Evolutionary conservation across 768 basidiomycete species (phyloP).

Genomic region (Mycena amicta): DNA sequence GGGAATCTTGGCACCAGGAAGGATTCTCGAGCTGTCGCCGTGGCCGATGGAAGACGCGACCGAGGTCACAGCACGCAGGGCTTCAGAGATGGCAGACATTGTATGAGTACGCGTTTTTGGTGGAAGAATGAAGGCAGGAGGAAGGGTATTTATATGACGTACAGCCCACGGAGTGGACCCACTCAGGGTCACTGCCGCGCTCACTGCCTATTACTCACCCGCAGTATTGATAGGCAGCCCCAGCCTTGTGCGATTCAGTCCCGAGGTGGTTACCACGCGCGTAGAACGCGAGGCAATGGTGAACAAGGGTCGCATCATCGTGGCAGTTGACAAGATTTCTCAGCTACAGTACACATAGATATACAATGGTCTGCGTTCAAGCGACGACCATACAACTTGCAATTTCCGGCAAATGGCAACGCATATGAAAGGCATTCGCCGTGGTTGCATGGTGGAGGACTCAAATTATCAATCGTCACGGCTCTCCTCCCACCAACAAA

Average conservation of each 20-base stretch:
- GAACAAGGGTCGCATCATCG: background rate
- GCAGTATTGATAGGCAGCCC: background rate
- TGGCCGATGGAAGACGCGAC: slow-evolving; percentile 52
- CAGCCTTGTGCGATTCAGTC: background rate
- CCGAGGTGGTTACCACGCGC: background rate
- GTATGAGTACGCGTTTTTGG: too few relatives aligned
- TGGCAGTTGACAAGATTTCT: too few relatives aligned
- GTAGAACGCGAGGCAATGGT: background rate
- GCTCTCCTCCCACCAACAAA: too few relatives aligned
- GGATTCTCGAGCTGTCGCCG: slow-evolving; percentile 41
- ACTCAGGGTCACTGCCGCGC: background rate
- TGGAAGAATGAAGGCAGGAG: background rate
- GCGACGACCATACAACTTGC: too few relatives aligned
- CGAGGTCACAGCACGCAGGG: slow-evolving; percentile 48
- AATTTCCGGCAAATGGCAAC: too few relatives aligned
- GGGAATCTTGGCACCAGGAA: slow-evolving; percentile 52
- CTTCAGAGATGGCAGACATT: slow-evolving; percentile 15
- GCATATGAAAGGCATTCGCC: too few relatives aligned
- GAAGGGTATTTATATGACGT: background rate
- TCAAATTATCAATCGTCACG: too few relatives aligned
- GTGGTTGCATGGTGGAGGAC: too few relatives aligned
- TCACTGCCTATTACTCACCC: background rate
- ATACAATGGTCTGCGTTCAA: too few relatives aligned
- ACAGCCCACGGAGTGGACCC: background rate
- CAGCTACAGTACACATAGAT: too few relatives aligned